Evolutionary conservation across 2,329 filamentous ascomycete genomes (phyloP), one percentile per base, ranked within the genome.

Genomic region (Calonectria pseudoturangicola): DNA sequence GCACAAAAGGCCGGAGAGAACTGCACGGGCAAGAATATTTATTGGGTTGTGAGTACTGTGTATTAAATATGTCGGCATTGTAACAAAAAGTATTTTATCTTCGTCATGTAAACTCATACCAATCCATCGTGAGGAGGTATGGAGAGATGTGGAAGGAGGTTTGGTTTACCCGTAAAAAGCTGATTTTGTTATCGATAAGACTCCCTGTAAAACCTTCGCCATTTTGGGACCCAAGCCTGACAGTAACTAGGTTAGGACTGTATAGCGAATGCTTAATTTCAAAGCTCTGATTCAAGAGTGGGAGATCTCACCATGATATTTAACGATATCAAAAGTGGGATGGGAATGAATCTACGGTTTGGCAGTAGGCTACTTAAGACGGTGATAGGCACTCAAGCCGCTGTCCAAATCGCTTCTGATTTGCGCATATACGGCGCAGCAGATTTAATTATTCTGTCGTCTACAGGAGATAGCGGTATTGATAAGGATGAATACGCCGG

Each of bases 261-360:
- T 58, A 39, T 39, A 18, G 15, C n/a, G 1, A 2, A 58, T 41
- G 21, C 6, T 15, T 39, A 39, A 58, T 41, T 58, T 21, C 33
- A 58, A 27, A 27, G 54, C 39, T 15, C 30, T 10, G 25, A 25
- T 27, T 21, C 54, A 41, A 58, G 54, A 58, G 54, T 58, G 54
- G 54, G 54, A 39, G 33, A 41, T 58, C 15, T 33, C 6, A 13
- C 13, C 54, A 58, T 9, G 15, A n/a, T 3, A 39, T 15, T 30
- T 36, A 12, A 58, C 16, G 30, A 58, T 54, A 54, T 25, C 54
- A 12, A 41, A 21, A 41, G 54, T 58, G 54, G 54, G 54, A 41
- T 58, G n/a, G 33, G 4, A 25, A 27, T 15, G 18, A 16, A n/a
- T 13, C 12, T 15, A 16, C n/a, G 2, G 30, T 21, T 21, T 10